Evolutionary conservation across 1,139 yeast species (phyloP).

Genomic region (Williopsis jadinii): DNA sequence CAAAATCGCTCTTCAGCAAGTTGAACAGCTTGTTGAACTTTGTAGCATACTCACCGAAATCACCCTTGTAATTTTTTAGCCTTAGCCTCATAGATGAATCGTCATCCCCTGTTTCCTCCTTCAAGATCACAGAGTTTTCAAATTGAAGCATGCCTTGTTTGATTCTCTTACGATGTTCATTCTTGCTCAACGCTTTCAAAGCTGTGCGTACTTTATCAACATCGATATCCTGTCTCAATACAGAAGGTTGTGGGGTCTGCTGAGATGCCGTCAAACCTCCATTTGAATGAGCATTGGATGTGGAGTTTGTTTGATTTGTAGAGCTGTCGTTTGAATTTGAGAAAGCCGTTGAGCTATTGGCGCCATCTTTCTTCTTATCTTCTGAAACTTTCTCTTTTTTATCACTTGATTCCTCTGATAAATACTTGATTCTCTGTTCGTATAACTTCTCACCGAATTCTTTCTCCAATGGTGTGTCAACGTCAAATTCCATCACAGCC

Average conservation of each 20-base stretch:
- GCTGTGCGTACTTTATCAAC: constrained; percentile 16
- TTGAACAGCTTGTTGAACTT: constrained; percentile 9
- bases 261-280: neutral
- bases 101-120: constrained; percentile 10
- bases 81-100: constrained; percentile 14
- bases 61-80: constrained; percentile 21
- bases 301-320: neutral
- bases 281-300: neutral
- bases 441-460: constrained; percentile 68
- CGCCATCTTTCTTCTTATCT: neutral
- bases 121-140: constrained; percentile 12
- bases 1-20: constrained; percentile 5
- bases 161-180: constrained; percentile 9
- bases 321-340: neutral
- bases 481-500: constrained; percentile 44
- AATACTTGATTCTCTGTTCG: constrained; percentile 49
- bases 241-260: constrained; percentile 5
- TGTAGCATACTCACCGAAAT: constrained; percentile 17
- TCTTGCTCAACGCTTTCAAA: constrained; percentile 7
- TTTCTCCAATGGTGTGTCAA: constrained; percentile 65
- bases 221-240: constrained; percentile 18
- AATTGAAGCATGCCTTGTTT: constrained; percentile 14
- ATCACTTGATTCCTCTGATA: constrained; percentile 21
- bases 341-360: no score
- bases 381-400: constrained; percentile 1